Evolutionary conservation across 106 monocot species (phyloP).

Genomic region (Dendrobium officinale): DNA sequence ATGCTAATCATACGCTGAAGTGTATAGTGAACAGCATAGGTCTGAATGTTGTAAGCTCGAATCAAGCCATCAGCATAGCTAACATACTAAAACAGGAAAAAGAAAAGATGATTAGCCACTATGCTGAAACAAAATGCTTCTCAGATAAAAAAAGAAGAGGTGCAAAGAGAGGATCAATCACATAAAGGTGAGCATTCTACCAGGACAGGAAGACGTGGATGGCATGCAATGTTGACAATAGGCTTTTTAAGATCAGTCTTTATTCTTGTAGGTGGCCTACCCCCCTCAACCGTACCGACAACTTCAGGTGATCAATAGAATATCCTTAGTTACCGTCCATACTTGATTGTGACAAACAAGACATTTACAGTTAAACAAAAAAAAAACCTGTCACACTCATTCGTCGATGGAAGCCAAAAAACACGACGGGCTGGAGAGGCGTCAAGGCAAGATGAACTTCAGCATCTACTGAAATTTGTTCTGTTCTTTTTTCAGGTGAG

Average conservation of each 20-base stretch:
- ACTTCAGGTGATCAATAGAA: constrained; percentile 37
- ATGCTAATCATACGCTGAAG: constrained; percentile 67
- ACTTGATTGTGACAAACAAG: constrained; percentile 6
- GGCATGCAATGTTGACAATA: constrained; percentile 93
- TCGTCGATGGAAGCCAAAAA: constrained; percentile 87
- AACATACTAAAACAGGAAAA: constrained; percentile 57
- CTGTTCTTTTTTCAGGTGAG: constrained; percentile 85
- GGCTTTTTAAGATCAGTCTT: constrained; percentile 98
- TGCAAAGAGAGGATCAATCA: constrained; percentile 2
- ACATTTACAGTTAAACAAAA: constrained; percentile 5
- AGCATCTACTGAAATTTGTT: constrained; percentile 61
- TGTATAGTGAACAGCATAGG: constrained; percentile 93
- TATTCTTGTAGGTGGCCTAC: constrained; percentile 82
- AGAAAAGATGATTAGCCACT: background rate
- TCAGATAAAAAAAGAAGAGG: background rate
- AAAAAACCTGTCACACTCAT: constrained; percentile 95
- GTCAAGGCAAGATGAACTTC: constrained; percentile 97
- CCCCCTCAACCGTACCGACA: constrained; percentile 95
- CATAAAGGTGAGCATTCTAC: constrained; percentile 28
- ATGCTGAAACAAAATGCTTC: background rate
- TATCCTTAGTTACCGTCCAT: background rate
- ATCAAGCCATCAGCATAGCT: constrained; percentile 96
- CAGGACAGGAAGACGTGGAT: constrained; percentile 92
- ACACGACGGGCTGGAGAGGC: constrained; percentile 89
- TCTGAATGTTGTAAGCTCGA: constrained; percentile 96